Conservation (phyloP, 192 early-diverging fungal genomes). For the Coemansia sp. region DNA sequence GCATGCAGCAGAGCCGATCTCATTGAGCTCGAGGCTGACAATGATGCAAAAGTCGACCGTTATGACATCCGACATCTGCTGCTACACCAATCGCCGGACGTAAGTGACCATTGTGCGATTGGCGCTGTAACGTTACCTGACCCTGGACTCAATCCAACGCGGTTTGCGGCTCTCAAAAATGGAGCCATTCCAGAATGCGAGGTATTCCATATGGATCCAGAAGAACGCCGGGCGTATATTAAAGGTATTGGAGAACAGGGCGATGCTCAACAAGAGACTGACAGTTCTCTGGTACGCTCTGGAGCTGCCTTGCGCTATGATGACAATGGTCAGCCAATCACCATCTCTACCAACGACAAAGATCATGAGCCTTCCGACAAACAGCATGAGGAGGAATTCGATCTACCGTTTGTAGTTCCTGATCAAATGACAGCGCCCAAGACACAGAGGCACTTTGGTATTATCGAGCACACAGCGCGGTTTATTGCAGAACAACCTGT, state of each 20-base stretch:
- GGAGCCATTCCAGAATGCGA: slow-evolving; percentile 4
- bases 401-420: slow-evolving; percentile 19
- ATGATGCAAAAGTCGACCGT: slow-evolving; percentile 18
- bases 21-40: slow-evolving; percentile 9
- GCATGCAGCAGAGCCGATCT: not conserved
- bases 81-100: not conserved
- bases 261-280: not conserved
- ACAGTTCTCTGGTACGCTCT: not conserved
- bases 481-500: slow-evolving; percentile 58
- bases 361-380: not conserved
- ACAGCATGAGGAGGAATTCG: slow-evolving; percentile 5
- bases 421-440: slow-evolving; percentile 44
- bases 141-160: slow-evolving; percentile 7
- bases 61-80: slow-evolving; percentile 45
- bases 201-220: slow-evolving; percentile 13
- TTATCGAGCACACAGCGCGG: slow-evolving; percentile 70
- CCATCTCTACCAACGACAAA: not conserved
- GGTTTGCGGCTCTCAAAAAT: slow-evolving; percentile 21
- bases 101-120: not conserved
- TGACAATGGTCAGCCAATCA: not conserved
- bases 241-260: not conserved
- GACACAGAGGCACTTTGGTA: slow-evolving; percentile 58
- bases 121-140: not conserved
- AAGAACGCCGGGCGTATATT: slow-evolving; percentile 20
- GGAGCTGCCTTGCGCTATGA: slow-evolving; percentile 1